These are phyloP conservation scores for Phytopythium mirpurense DNA, from an alignment of 352 stramenopile genomes.

Conservation along the genomic window DNA sequence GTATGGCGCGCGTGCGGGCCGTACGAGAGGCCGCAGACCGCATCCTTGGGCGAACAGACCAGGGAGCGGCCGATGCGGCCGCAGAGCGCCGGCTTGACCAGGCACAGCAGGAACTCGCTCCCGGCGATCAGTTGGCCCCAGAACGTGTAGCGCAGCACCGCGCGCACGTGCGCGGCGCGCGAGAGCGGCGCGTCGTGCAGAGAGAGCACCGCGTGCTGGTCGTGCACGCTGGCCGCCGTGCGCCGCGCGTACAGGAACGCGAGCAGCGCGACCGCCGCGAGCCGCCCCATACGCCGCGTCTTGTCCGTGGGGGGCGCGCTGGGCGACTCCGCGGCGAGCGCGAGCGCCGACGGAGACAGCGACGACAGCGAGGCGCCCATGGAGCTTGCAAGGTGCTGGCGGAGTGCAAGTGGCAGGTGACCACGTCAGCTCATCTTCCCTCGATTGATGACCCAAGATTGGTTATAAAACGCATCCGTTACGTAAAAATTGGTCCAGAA, in stretches of 20 bases:
- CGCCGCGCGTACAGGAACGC: slow-evolving; percentile 15
- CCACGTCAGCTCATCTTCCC: too few species aligned
- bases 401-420: too few species aligned
- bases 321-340: not conserved
- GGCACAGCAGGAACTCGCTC: slow-evolving; percentile 47
- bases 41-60: slow-evolving; percentile 27
- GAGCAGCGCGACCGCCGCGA: slow-evolving; percentile 14
- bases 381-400: too few species aligned
- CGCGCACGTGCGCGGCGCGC: slow-evolving; percentile 8
- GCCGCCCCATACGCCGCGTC: not conserved
- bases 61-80: slow-evolving; percentile 37
- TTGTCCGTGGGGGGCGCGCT: not conserved
- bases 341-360: slow-evolving; percentile 1
- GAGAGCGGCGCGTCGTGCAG: slow-evolving; percentile 13
- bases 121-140: slow-evolving; percentile 41
- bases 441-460: too few species aligned
- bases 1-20: slow-evolving; percentile 44
- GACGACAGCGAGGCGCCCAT: not conserved
- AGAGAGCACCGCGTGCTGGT: slow-evolving; percentile 21
- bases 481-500: too few species aligned
- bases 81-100: slow-evolving; percentile 47
- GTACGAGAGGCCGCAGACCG: slow-evolving; percentile 30
- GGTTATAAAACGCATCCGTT: too few species aligned
- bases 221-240: slow-evolving; percentile 11
- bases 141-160: slow-evolving; percentile 41